Evolutionary conservation across 164 flowering plant genomes (phyloP), one percentile per base, ranked within the genome.

Genomic region (Annona cherimola): DNA sequence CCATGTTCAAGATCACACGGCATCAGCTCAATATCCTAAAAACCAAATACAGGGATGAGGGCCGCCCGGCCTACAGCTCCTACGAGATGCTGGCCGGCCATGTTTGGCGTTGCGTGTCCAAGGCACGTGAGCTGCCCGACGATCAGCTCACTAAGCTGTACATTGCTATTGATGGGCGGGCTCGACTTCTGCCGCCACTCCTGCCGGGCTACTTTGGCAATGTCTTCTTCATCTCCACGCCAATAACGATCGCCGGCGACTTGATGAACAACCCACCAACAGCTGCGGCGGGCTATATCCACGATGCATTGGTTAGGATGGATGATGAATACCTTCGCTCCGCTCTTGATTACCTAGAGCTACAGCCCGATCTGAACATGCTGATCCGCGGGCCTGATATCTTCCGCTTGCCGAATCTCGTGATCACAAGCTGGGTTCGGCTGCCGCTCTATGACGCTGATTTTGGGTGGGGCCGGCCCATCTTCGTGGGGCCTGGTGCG

Each of bases 261-360:
- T 71, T 84, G 1, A 3, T 61, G 26, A 60, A 67, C 85, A 1
- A 44, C 0, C 78, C 69, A 7, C 77, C 84, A 0, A 40, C 81
- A 1, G 16, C 82, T 39, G 79, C 85, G 1, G 91, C 89, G 1
- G 70, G 84, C 3, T 57, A n/a, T 64, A 85, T 89, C 46, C 88
- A 82, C 45, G 82, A 82, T 2, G 82, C 80, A 1, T 81, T 84
- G 4, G 87, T 85, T 2, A 74, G 72, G 39, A 42, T 60, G 64
- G 72, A 70, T 44, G 72, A 70, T n/a, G 72, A 61, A 40, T 70
- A 70, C 65, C 40, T 70, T 61, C 76, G 85, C 63, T 89, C 93
- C 8, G 91, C 93, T 26, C 76, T 89, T 2, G 93, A 89, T 71
- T 89, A 83, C 77, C 66, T 89, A 35, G 91, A 88, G 77, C 62